Conservation (phyloP, 441 rosid genomes). For the Euphorbia schlechtendalii region DNA sequence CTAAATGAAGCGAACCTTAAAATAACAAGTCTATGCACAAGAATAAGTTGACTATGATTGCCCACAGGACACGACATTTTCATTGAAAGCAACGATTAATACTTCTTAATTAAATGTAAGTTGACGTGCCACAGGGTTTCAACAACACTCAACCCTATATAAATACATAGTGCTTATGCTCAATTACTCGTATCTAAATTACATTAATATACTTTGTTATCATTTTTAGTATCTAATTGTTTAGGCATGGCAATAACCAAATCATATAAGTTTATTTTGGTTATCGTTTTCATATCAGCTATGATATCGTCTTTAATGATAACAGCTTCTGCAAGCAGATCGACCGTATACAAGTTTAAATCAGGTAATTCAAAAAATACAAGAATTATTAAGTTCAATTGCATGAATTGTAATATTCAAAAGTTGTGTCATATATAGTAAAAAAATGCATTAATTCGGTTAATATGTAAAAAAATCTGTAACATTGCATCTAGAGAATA, state of each 20-base stretch:
- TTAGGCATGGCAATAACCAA: slow-evolving; percentile 16
- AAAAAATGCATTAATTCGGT: too few species aligned
- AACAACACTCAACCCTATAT: not conserved
- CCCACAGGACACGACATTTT: not conserved
- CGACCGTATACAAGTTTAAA: too few species aligned
- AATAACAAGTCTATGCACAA: too few species aligned
- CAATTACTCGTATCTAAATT: not conserved
- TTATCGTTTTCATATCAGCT: slow-evolving; percentile 8
- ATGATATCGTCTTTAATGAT: slow-evolving; percentile 14
- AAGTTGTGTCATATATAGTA: too few species aligned
- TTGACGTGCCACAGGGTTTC: not conserved
- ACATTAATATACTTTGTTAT: not conserved
- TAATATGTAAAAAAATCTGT: too few species aligned
- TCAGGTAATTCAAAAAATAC: too few species aligned
- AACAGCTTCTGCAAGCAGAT: slow-evolving; percentile 7
- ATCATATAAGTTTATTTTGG: not conserved
- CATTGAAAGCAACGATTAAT: not conserved
- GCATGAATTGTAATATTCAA: too few species aligned
- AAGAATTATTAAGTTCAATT: too few species aligned
- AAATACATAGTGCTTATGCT: not conserved
- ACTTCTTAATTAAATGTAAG: too few species aligned
- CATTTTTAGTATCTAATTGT: not conserved
- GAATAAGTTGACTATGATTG: not conserved
- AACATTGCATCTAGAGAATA: too few species aligned
- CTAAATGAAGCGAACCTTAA: not conserved